Conservation (phyloP, 345 rosid genomes). For the Syzygium jambos region DNA sequence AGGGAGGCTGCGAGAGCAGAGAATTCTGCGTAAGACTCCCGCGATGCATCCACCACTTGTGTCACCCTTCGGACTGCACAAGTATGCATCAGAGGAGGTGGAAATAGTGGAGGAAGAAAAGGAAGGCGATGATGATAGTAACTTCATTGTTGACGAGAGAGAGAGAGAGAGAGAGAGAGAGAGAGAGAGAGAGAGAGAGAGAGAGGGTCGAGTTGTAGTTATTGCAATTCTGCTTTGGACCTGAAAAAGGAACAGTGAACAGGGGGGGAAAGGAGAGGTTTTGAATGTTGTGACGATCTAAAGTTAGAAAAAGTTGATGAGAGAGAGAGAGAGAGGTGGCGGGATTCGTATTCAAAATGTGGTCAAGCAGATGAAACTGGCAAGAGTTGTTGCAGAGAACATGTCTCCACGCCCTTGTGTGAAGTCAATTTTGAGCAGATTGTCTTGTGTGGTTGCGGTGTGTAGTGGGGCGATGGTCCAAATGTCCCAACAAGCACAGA, state of each 20-base stretch:
- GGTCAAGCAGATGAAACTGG: not conserved
- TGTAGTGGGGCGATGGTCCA: not conserved
- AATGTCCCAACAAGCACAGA: not conserved
- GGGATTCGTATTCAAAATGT: slow-evolving; percentile 58
- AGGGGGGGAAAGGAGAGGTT: not conserved
- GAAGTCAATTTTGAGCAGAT: slow-evolving; percentile 33
- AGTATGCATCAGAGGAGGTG: slow-evolving; percentile 13
- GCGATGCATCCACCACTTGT: slow-evolving; percentile 37
- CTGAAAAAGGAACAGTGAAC: slow-evolving; percentile 3
- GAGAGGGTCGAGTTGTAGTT: not conserved
- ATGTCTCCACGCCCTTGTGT: slow-evolving; percentile 41
- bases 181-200: not conserved
- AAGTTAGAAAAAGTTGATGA: not conserved
- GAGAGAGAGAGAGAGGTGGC: slow-evolving; percentile 16
- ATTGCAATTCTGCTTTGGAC: slow-evolving; percentile 2
- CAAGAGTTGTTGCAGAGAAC: slow-evolving; percentile 1
- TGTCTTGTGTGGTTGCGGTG: not conserved
- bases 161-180: not conserved
- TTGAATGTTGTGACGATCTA: not conserved
- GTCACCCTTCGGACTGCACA: slow-evolving; percentile 22
- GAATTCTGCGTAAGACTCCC: slow-evolving; percentile 41
- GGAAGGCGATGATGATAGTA: slow-evolving; percentile 28
- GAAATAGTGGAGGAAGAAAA: slow-evolving; percentile 22
- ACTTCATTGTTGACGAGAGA: slow-evolving; percentile 20
- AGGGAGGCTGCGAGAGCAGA: slow-evolving; percentile 45